A percentile compares a stretch with the other conserved stretches of the same genome.
phyloP scores from a whole-genome alignment of 176 grass and related monocot species.

The Elymus sibiricus region DNA sequence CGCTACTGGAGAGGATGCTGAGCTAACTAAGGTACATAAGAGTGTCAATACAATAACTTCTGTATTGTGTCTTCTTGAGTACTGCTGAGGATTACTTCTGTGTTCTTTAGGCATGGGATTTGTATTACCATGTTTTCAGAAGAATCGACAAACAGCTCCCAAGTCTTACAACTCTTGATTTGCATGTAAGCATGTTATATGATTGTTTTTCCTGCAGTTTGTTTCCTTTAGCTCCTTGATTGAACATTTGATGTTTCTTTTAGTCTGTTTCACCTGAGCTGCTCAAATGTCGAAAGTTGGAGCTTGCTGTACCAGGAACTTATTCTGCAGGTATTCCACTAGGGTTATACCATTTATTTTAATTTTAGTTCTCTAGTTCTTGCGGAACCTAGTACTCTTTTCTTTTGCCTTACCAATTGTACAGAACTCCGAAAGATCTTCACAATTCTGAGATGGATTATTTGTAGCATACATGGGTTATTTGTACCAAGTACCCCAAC shows the following conservation, averaged over 20 bases:
- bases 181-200: slow-evolving; percentile 60
- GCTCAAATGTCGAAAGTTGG: slow-evolving; percentile 83
- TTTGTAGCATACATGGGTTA: neutral
- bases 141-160: slow-evolving; percentile 99
- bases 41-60: slow-evolving; percentile 3
- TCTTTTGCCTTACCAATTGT: neutral
- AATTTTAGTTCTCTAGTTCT: slow-evolving; percentile 12
- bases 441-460: neutral
- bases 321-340: slow-evolving; percentile 69
- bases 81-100: slow-evolving; percentile 18
- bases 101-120: slow-evolving; percentile 85
- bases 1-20: slow-evolving; percentile 80
- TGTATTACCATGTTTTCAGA: slow-evolving; percentile 99
- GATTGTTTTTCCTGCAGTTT: slow-evolving; percentile 13
- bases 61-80: slow-evolving; percentile 13
- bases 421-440: neutral
- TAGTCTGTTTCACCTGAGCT: slow-evolving; percentile 99
- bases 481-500: neutral
- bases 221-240: slow-evolving; percentile 27
- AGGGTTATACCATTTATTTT: neutral
- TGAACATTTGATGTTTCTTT: slow-evolving; percentile 18
- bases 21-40: slow-evolving; percentile 82
- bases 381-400: neutral
- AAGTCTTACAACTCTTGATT: slow-evolving; percentile 90
- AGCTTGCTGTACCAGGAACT: slow-evolving; percentile 97